Percentiles rank a stretch among this genome's conserved stretches.
Evolutionary conservation across 192 early-diverging fungal genomes (phyloP).

Genomic region (Powellomyces hirtus): DNA sequence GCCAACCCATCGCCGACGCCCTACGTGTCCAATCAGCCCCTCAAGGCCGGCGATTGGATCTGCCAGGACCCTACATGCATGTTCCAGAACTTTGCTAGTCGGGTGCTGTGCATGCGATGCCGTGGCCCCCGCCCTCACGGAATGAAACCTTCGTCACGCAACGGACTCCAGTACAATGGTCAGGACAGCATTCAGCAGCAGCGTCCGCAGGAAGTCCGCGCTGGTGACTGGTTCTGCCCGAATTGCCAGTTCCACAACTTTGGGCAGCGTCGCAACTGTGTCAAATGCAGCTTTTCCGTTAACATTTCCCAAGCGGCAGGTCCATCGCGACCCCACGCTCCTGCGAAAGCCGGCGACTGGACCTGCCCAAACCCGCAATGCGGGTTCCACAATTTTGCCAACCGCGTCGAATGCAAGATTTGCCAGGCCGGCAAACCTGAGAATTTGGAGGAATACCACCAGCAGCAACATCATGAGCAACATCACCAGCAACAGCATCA

Average conservation of each 20-base stretch:
- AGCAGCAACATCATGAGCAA: not conserved
- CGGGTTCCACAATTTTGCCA: constrained; percentile 68
- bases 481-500: not conserved
- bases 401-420: constrained; percentile 56
- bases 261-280: constrained; percentile 43
- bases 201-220: constrained; percentile 45
- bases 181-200: no score
- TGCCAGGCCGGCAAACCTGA: constrained; percentile 47
- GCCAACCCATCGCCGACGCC: constrained; percentile 48
- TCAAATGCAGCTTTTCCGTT: constrained; percentile 6
- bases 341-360: constrained; percentile 49
- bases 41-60: constrained; percentile 71
- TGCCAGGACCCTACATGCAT: constrained; percentile 61
- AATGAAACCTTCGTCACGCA: not conserved
- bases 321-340: no score
- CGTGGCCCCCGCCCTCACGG: constrained; percentile 37
- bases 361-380: constrained; percentile 61
- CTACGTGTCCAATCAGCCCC: constrained; percentile 29
- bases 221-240: constrained; percentile 69
- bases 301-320: not conserved
- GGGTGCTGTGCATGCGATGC: constrained; percentile 65
- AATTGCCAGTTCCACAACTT: constrained; percentile 68
- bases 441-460: constrained; percentile 3
- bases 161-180: not conserved
- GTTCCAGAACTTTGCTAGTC: constrained; percentile 77